A percentile compares a stretch with the other conserved stretches of the same genome.
Evolutionary conservation across 2,329 filamentous ascomycete species (phyloP).

Genomic region (Pseudogymnoascus verrucosus): DNA sequence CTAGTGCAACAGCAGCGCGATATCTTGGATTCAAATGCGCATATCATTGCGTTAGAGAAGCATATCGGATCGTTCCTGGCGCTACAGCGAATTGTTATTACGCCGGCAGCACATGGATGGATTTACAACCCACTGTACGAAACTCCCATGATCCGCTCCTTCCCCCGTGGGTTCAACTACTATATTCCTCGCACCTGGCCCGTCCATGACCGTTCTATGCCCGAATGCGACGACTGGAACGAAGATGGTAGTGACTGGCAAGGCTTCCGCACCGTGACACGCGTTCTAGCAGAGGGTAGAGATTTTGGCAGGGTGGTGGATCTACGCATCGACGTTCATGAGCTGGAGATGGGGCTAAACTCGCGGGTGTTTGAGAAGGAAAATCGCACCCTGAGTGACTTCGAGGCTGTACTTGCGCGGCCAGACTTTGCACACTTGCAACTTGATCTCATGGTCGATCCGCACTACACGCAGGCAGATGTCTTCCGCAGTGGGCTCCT

Average conservation of each 20-base stretch:
- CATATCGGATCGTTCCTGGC: slow-evolving; percentile 30
- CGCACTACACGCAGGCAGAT: no score
- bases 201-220: neutral
- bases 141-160: slow-evolving; percentile 35
- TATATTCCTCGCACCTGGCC: slow-evolving; percentile 9
- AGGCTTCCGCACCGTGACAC: slow-evolving; percentile 26
- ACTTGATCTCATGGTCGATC: no score
- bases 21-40: slow-evolving; percentile 22
- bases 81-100: slow-evolving; percentile 32
- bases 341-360: slow-evolving; percentile 19
- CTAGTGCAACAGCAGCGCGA: slow-evolving; percentile 29
- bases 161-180: slow-evolving; percentile 34
- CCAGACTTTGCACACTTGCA: no score
- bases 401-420: no score
- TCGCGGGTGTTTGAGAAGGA: no score
- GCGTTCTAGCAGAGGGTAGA: slow-evolving; percentile 20
- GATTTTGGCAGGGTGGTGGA: slow-evolving; percentile 26
- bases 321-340: slow-evolving; percentile 28
- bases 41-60: slow-evolving; percentile 28
- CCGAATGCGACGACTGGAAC: slow-evolving; percentile 12
- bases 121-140: slow-evolving; percentile 32
- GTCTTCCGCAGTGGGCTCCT: no score
- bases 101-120: slow-evolving; percentile 33
- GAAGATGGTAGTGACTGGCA: slow-evolving; percentile 24
- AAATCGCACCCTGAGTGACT: no score